Evolutionary conservation across 2,329 filamentous ascomycete genomes (phyloP), one percentile per base, ranked within the genome.

Genomic region (Bipolaris zeicola): DNA sequence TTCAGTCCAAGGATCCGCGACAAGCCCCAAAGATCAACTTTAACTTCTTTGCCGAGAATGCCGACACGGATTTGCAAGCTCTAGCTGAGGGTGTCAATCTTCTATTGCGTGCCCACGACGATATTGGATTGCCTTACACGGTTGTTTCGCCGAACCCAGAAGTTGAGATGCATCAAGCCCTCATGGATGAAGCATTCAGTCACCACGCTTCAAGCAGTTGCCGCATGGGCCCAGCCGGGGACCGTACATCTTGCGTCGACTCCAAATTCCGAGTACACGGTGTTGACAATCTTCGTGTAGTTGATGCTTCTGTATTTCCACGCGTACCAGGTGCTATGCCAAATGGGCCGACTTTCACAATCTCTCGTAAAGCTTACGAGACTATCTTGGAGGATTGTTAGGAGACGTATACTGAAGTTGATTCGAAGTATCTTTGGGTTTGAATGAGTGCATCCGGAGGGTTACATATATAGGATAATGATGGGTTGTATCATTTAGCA

Each of bases 1-100:
- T 91, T 6, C 77, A 77, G 8, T 86, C 84, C 0, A 72, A 81
- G 0, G 82, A 90, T 66, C 87, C 88, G 1, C 82, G 83, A 0
- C 87, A 89, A 54, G 76, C 79, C 1, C 88, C 88, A 0, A 68
- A 81, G 10, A 88, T 91, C 64, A 67, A 71, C 16, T 59, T 72
- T 39, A 65, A 70, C 51, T 72, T 67, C 61, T 72, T 72, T 67
- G 68, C 73, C 34, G 75, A 72, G 16, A 78, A 76, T 6, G 71
- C 72, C 0, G 76, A 78, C 13, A 66, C 83, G 3, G 81, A 85
- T 62, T 72, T 82, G n/a, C 64, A 76, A 50, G 83, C 85, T 1
- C 67, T 87, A 24, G 77, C 79, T 38, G 86, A 89, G 66, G 84
- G 80, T 1, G 72, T 89, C 18, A 64, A 80, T 37, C 31, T 34